Base-by-base conservation (phyloP, 2,329 filamentous ascomycete species). In the Aaosphaeria pasadenensis region DNA sequence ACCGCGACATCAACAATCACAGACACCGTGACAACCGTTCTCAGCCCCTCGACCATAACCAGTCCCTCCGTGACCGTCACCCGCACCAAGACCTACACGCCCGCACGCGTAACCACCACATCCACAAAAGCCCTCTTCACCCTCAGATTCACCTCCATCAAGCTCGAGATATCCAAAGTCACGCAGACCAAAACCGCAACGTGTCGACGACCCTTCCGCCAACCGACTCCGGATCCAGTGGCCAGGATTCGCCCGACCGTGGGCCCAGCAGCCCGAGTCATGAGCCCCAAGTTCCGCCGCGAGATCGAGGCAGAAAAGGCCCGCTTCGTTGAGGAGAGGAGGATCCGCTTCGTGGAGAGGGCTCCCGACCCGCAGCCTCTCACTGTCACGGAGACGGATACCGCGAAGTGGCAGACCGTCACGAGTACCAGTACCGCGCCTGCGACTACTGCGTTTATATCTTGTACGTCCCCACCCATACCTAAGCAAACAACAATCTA, bases 321-420 rank as follows among this genome's bases (percentile, higher is more conserved):
- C 7, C 42, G 36, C 24, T 61, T 54, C 44, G 44, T 60, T 7
- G 36, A 55, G 30, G 60, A 63, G 43, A 51, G 66, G 7, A 56
- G 52, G 39, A 59, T 54, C 7, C 57, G 65, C 31, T 45, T 67
- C 17, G 51, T 57, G n/a, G 59, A 53, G 42, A 67, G 71, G 36
- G 65, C 66, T 43, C 69, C 69, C 1, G 71, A 74, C 42, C 55
- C 55, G 38, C 60, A 65, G 32, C 66, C 64, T 6, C 53, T 69
- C 30, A 61, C 61, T 3, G 53, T 69, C 24, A 71, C 67, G 5
- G 58, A 65, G 3, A 57, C 58, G 9, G 55, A 62, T 43, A 66
- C 66, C 4, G 44, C 51, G 5, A 42, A 65, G 35, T 71, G 57
- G 44, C 29, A 43, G 4, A 66, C 62, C 3, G 39, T 43, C 2